phyloP scores from a whole-genome alignment of 441 rosid genomes.

The Erysimum cheiri region DNA sequence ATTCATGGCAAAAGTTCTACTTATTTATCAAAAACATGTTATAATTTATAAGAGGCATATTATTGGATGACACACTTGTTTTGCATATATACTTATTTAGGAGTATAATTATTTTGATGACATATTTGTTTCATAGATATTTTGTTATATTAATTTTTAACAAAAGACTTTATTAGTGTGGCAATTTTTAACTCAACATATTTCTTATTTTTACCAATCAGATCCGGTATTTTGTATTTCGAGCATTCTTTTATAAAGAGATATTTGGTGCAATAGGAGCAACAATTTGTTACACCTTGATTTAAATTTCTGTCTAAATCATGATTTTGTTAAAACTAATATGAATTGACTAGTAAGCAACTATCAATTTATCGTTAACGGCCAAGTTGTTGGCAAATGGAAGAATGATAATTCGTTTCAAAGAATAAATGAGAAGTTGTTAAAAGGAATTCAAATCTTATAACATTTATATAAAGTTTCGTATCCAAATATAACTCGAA shows the following conservation, averaged over 20 bases:
- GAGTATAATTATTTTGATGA: too few species aligned
- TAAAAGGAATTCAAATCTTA: neutral
- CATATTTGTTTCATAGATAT: too few species aligned
- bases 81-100: too few species aligned
- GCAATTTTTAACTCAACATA: too few species aligned
- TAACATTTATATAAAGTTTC: conserved; percentile 3
- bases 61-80: too few species aligned
- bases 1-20: too few species aligned
- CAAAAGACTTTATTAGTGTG: too few species aligned
- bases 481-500: neutral
- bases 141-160: too few species aligned
- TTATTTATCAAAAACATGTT: too few species aligned
- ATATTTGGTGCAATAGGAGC: neutral
- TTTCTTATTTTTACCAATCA: too few species aligned
- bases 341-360: neutral
- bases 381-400: neutral
- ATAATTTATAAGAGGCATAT: too few species aligned
- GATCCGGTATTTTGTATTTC: neutral
- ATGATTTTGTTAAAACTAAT: neutral
- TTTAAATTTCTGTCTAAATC: neutral
- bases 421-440: neutral
- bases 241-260: too few species aligned
- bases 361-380: neutral
- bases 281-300: neutral
- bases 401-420: conserved; percentile 2